A percentile compares a stretch with the other conserved stretches of the same genome.
Conservation (phyloP, 2,329 filamentous ascomycete genomes). For the Paecilomyces formosus region DNA sequence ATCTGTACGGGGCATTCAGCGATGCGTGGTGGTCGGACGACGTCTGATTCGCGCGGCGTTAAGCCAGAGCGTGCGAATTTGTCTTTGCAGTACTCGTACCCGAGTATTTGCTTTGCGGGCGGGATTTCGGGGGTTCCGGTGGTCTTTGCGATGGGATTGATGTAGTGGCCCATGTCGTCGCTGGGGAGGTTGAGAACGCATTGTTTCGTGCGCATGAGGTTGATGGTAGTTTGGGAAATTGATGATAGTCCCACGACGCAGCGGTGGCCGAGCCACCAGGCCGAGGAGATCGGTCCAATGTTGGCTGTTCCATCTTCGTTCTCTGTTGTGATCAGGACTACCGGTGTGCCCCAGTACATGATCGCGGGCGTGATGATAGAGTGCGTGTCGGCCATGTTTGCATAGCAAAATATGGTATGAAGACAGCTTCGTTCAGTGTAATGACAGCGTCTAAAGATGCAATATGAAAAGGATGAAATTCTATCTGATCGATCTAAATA, state of each 20-base stretch:
- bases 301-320: constrained; percentile 38
- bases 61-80: not conserved
- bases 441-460: too few relatives aligned
- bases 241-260: constrained; percentile 37
- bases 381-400: too few relatives aligned
- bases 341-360: constrained; percentile 7
- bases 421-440: too few relatives aligned
- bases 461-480: too few relatives aligned
- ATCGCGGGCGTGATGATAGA: constrained; percentile 1
- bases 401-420: too few relatives aligned
- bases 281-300: constrained; percentile 38
- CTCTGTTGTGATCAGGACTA: constrained; percentile 31
- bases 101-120: not conserved
- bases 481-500: too few relatives aligned
- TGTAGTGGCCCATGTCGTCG: constrained; percentile 23
- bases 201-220: constrained; percentile 34
- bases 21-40: not conserved
- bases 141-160: constrained; percentile 35
- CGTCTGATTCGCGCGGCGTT: not conserved
- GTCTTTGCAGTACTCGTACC: not conserved
- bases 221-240: constrained; percentile 30
- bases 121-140: constrained; percentile 21
- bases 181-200: constrained; percentile 38
- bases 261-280: constrained; percentile 38
- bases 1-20: not conserved